These are phyloP conservation scores for Camellia lanceoleosa DNA, from an alignment of 148 eudicot species.

Conservation along the genomic window DNA sequence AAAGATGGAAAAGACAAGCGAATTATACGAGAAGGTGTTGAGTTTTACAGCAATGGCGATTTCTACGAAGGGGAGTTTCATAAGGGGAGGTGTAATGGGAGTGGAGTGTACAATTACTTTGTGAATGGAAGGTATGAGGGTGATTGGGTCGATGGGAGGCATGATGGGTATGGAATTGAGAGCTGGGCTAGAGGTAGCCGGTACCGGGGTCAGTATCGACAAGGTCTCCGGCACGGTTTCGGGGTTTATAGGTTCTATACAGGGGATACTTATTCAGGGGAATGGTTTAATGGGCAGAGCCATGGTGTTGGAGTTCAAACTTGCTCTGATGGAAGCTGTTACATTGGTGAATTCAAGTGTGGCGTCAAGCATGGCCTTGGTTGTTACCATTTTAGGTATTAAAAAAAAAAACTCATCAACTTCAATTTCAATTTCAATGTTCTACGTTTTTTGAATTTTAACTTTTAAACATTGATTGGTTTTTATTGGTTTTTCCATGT, in stretches of 20 bases:
- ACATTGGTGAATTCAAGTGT: constrained; percentile 63
- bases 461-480: not conserved
- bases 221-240: constrained; percentile 67
- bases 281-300: constrained; percentile 82
- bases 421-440: no score
- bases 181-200: constrained; percentile 81
- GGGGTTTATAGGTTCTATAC: constrained; percentile 77
- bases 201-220: constrained; percentile 70
- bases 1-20: not conserved
- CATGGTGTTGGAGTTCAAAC: constrained; percentile 75
- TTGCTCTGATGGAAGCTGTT: constrained; percentile 79
- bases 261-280: constrained; percentile 71
- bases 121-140: constrained; percentile 82
- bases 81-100: constrained; percentile 70
- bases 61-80: constrained; percentile 82
- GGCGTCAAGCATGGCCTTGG: constrained; percentile 91
- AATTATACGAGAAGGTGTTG: constrained; percentile 53
- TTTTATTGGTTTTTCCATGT: not conserved
- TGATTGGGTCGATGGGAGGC: constrained; percentile 82
- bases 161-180: constrained; percentile 87
- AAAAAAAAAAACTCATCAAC: not conserved
- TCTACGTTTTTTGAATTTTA: not conserved
- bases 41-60: constrained; percentile 74
- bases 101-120: constrained; percentile 70
- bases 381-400: constrained; percentile 75